Evolutionary conservation across 768 basidiomycete species (phyloP).

Genomic region (Tylopilus vinaceipallidus): DNA sequence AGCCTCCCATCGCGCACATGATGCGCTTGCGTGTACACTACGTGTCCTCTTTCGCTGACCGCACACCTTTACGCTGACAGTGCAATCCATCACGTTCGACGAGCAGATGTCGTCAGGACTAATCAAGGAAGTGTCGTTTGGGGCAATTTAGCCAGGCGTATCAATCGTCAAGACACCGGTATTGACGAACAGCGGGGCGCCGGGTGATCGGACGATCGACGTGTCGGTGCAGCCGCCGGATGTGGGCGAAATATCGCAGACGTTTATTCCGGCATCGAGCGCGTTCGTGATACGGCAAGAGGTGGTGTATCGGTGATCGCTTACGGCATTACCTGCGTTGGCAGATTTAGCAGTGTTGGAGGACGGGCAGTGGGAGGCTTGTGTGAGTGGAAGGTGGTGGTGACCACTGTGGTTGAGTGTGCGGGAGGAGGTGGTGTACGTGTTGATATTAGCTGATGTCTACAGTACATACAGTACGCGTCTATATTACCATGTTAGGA

Average conservation of each 20-base stretch:
- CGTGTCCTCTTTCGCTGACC: no score
- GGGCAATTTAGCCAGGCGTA: conserved; percentile 57
- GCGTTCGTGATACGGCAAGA: conserved; percentile 56
- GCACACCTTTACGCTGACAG: conserved; percentile 31
- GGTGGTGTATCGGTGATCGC: conserved; percentile 50
- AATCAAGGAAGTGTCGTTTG: conserved; percentile 72
- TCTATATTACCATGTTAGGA: no score
- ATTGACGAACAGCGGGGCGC: conserved; percentile 57
- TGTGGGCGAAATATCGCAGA: not conserved
- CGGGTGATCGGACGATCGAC: conserved; percentile 75
- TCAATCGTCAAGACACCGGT: conserved; percentile 59
- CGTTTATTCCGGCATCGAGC: conserved; percentile 57
- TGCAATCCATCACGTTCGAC: conserved; percentile 59
- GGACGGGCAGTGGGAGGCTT: conserved; percentile 45
- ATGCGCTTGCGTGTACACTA: not conserved
- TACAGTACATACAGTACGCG: no score
- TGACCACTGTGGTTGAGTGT: conserved; percentile 52
- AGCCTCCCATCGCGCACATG: no score
- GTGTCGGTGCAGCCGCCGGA: conserved; percentile 78
- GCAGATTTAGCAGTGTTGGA: conserved; percentile 57
- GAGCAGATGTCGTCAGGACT: conserved; percentile 65
- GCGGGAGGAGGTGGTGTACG: conserved; percentile 51
- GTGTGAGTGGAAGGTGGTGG: conserved; percentile 55
- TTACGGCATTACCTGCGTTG: conserved; percentile 42
- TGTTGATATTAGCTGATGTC: no score